A percentile compares a stretch with the other conserved stretches of the same genome.
Conservation (phyloP, 1,284 basidiomycete genomes). For the Puccinia hordei region DNA sequence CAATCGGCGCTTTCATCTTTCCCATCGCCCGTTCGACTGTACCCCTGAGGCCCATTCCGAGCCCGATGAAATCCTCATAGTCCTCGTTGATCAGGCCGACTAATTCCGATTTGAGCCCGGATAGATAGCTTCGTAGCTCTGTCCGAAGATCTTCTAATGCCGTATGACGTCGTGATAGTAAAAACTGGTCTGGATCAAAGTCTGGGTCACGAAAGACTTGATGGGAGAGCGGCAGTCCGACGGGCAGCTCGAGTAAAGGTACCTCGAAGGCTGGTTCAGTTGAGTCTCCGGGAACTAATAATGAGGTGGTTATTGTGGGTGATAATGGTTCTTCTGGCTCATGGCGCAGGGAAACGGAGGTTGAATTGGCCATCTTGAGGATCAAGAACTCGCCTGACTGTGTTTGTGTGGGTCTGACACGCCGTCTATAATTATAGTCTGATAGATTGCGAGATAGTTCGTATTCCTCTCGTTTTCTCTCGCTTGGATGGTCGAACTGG, state of each 20-base stretch:
- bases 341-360: background rate
- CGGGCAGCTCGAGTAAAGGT: constrained; percentile 9
- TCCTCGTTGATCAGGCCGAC: constrained; percentile 95
- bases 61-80: constrained; percentile 93
- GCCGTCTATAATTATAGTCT: background rate
- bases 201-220: constrained; percentile 48
- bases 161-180: constrained; percentile 80
- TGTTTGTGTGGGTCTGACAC: background rate
- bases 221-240: constrained; percentile 36
- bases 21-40: constrained; percentile 58
- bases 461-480: too few species aligned
- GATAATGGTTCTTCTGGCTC: background rate
- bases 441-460: background rate
- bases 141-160: constrained; percentile 81
- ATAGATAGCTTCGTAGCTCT: constrained; percentile 82
- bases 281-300: constrained; percentile 29
- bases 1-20: constrained; percentile 44
- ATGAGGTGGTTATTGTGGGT: constrained; percentile 4
- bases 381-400: background rate
- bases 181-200: constrained; percentile 83
- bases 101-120: constrained; percentile 81
- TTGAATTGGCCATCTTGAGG: constrained; percentile 24
- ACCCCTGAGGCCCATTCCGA: constrained; percentile 82
- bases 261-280: constrained; percentile 15
- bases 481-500: background rate